Base-by-base conservation (phyloP, 2,329 filamentous ascomycete species). In the Mollisia scopiformis region DNA sequence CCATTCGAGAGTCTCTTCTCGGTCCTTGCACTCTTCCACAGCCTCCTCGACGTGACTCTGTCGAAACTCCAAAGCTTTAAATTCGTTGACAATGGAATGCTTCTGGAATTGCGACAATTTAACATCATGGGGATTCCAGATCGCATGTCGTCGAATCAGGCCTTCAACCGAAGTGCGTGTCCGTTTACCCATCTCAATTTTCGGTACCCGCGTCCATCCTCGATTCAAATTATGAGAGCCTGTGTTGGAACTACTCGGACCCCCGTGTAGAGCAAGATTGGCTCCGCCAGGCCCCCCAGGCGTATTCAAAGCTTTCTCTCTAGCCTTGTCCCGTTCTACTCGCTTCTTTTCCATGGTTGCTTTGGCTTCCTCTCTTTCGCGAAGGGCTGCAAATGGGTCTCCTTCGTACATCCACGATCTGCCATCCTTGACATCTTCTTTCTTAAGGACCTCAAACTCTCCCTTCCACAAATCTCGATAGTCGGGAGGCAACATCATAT, bases 1-100 rank as follows among this genome's bases (percentile, higher is more conserved):
- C 95, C 95, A 99, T 74, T 98, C 94, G 2, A 99, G 82, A 16
- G 92, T 89, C 76, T 99, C 95, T 73, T 97, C 93, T 30, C 90
- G 84, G 73, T 97, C 93, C 75, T 94, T 96, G 78, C 93, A 97
- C 70, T 93, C 87, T 47, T 87, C 87, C 1, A 91, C 86, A 8
- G 95, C 94, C 77, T 99, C 95, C 72, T 96, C 88, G 41, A 93
- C 86, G 72, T 99, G 95, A 70, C 90, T 96, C 69, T 82, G 83
- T n/a, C 94, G 88, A 75, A 99, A 99, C 0, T 92, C 93, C 54
- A 96, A 82, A n/a, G 81, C 84, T 23, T 82, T 82, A 35, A 98
- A 83, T 69, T 96, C 91, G 16, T 87, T 83, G n/a, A 92, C 77
- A 30, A 95, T 85, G 2, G 76, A 76, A 3, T 79, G 78, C 67